These are phyloP conservation scores for Ceratocystis diversiconidia DNA, from an alignment of 2,329 filamentous ascomycete genomes.

Conservation along the genomic window DNA sequence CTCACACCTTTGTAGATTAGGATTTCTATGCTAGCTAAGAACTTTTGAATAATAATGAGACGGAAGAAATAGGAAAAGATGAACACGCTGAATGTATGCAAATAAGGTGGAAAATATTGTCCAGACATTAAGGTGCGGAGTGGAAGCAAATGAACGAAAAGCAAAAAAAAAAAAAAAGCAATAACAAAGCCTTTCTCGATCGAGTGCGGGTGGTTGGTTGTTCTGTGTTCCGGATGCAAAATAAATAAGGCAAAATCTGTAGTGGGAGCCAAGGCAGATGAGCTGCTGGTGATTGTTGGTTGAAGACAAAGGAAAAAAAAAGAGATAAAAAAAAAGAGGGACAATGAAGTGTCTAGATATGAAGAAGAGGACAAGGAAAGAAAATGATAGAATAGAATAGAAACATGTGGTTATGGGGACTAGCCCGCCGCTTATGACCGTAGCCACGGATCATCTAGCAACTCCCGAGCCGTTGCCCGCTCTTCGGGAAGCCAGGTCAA, in stretches of 20 bases:
- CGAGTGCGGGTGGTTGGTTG: not conserved
- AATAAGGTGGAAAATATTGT: not conserved
- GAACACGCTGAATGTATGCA: slow-evolving; percentile 4
- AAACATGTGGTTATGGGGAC: not conserved
- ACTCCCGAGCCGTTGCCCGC: slow-evolving; percentile 23
- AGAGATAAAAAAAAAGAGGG: not conserved
- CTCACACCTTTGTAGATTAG: slow-evolving; percentile 13
- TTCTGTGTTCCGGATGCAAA: slow-evolving; percentile 10
- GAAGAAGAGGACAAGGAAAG: not conserved
- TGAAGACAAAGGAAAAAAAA: not conserved
- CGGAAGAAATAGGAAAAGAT: slow-evolving; percentile 16
- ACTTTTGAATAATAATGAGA: slow-evolving; percentile 15
- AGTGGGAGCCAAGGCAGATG: not conserved
- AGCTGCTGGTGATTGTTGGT: not conserved
- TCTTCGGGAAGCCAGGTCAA: slow-evolving; percentile 24
- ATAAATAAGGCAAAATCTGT: not conserved
- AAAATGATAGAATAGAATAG: not conserved
- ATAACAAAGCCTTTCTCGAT: not conserved
- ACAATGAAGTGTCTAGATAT: not conserved
- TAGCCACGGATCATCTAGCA: slow-evolving; percentile 25
- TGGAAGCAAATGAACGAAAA: not conserved
- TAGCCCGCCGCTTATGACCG: not conserved
- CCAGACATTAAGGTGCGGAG: not conserved
- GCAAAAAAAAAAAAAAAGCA: not conserved
- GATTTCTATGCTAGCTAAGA: slow-evolving; percentile 7